These are phyloP conservation scores for Crithidia expoeki DNA, from an alignment of 208 protist species.

Conservation along the genomic window DNA sequence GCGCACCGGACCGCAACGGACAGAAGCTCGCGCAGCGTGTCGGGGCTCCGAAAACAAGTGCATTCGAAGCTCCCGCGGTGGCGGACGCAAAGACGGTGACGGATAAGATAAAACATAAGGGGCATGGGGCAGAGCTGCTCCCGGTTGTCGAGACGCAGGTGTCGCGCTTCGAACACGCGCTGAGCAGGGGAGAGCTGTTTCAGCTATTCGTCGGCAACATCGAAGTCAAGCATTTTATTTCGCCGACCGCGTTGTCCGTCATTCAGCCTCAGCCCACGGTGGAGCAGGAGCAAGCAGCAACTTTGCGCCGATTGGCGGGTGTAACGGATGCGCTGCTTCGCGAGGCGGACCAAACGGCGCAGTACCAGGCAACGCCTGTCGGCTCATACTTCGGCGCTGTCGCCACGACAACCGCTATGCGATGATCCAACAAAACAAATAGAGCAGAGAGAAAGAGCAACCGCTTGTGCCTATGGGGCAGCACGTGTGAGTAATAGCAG, in stretches of 20 bases:
- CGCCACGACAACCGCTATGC: not conserved
- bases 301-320: slow-evolving; percentile 68
- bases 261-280: slow-evolving; percentile 69
- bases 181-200: slow-evolving; percentile 51
- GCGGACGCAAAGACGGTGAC: slow-evolving; percentile 10
- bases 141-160: slow-evolving; percentile 27
- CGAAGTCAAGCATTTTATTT: slow-evolving; percentile 60
- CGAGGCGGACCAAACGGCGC: slow-evolving; percentile 33
- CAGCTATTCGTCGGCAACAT: slow-evolving; percentile 73
- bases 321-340: slow-evolving; percentile 53
- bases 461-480: not conserved
- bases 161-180: slow-evolving; percentile 11
- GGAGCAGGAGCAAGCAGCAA: slow-evolving; percentile 55
- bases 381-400: slow-evolving; percentile 58
- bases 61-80: not conserved
- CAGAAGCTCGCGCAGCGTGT: slow-evolving; percentile 53
- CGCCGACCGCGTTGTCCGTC: slow-evolving; percentile 30
- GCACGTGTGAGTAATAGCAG: too few species aligned
- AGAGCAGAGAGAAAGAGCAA: not conserved
- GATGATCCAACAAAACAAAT: not conserved
- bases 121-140: slow-evolving; percentile 9
- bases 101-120: slow-evolving; percentile 32
- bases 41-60: not conserved
- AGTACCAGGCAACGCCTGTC: slow-evolving; percentile 35
- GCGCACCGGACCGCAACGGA: slow-evolving; percentile 77